Percentiles rank a stretch among this genome's conserved stretches.
Conservation (phyloP, 2,329 filamentous ascomycete species). For the Sporothrix brunneoviolacea region DNA sequence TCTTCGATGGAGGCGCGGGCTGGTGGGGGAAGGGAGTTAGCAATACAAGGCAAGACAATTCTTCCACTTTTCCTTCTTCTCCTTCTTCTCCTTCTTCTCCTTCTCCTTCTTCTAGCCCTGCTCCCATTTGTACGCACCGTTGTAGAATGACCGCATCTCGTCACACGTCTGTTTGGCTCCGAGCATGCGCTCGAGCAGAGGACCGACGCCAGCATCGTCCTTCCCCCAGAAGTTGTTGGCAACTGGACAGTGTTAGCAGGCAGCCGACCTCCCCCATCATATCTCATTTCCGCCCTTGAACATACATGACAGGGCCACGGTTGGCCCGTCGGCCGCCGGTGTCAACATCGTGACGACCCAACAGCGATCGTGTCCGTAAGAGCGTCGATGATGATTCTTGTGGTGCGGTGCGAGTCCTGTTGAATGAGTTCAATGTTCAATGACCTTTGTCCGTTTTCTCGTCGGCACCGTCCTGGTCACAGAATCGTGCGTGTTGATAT, state of each 20-base stretch:
- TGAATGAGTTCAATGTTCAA: too few relatives aligned
- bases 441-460: too few relatives aligned
- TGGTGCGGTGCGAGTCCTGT: too few relatives aligned
- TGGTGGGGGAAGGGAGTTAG: conserved; percentile 25
- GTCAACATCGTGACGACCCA: conserved; percentile 15
- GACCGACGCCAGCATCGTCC: conserved; percentile 90
- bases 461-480: too few relatives aligned
- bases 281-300: too few relatives aligned
- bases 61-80: background rate
- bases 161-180: conserved; percentile 91
- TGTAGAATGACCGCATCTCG: conserved; percentile 88
- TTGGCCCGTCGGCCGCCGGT: conserved; percentile 17
- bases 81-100: background rate
- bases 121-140: conserved; percentile 41
- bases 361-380: background rate
- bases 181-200: conserved; percentile 89
- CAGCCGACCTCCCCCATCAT: too few relatives aligned
- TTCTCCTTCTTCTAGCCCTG: too few relatives aligned
- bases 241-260: conserved; percentile 47
- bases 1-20: conserved; percentile 92
- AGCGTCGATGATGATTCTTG: background rate
- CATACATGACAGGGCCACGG: conserved; percentile 21
- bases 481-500: too few relatives aligned
- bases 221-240: conserved; percentile 99
- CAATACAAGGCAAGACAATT: background rate